These are phyloP conservation scores for Omphalotus guepiniiformis DNA, from an alignment of 768 basidiomycete species.

Conservation along the genomic window DNA sequence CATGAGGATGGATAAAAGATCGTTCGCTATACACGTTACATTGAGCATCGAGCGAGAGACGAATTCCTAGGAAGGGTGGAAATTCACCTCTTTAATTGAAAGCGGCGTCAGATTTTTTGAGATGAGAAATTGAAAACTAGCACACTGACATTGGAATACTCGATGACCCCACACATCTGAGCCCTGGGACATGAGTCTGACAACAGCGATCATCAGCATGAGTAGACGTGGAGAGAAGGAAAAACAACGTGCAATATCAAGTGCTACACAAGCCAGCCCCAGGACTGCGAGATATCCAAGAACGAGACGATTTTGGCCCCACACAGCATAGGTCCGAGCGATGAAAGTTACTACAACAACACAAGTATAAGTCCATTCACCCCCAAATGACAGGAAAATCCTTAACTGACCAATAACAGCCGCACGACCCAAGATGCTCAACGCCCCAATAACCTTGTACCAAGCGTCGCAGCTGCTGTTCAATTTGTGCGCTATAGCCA, in stretches of 20 bases:
- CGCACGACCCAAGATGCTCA: slow-evolving; percentile 11
- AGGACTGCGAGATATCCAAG: slow-evolving; percentile 19
- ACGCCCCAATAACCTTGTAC: slow-evolving; percentile 10
- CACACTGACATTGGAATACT: slow-evolving; percentile 16
- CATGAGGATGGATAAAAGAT: slow-evolving; percentile 25
- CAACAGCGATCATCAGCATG: neutral
- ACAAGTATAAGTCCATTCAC: neutral
- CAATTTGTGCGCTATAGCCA: slow-evolving; percentile 17
- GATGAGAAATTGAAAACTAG: too few relatives aligned
- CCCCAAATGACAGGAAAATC: neutral
- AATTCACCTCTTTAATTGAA: too few relatives aligned
- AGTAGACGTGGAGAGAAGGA: neutral
- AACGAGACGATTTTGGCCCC: slow-evolving; percentile 16
- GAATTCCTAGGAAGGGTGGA: too few relatives aligned
- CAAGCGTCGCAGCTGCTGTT: slow-evolving; percentile 12
- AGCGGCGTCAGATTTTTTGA: too few relatives aligned
- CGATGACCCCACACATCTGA: slow-evolving; percentile 21
- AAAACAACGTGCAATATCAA: slow-evolving; percentile 21
- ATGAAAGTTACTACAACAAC: slow-evolving; percentile 14
- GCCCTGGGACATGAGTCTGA: slow-evolving; percentile 21
- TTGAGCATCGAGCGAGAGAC: too few relatives aligned
- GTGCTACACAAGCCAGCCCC: slow-evolving; percentile 17
- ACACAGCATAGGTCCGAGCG: slow-evolving; percentile 23
- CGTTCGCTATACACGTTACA: too few relatives aligned
- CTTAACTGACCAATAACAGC: slow-evolving; percentile 17